Evolutionary conservation across 2,329 filamentous ascomycete genomes (phyloP), one percentile per base, ranked within the genome.

Genomic region (Trichoderma citrinoviride): DNA sequence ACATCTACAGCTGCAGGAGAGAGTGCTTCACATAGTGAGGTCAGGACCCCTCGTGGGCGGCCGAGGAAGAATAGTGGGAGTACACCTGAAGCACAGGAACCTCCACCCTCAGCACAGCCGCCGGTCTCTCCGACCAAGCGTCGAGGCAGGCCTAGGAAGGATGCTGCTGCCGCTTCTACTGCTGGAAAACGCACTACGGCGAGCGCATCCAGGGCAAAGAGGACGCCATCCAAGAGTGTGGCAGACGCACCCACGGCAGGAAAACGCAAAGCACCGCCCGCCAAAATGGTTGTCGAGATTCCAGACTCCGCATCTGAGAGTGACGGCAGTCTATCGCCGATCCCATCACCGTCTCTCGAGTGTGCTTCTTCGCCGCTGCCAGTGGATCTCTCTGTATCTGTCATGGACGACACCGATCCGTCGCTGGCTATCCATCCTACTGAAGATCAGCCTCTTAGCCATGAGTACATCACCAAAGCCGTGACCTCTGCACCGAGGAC

Each of bases 391-490:
- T 80, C 81, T 1, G 67, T 79, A 17, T 78, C 80, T 1, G 71
- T 78, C 7, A 77, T 77, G 5, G 80, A 84, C 7, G 79, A 80
- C n/a, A 77, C 76, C 5, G 80, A 83, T 40, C 71, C 80, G 17
- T 79, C 80, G 3, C 69, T 84, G 1, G 67, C 70, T 3, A 68
- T 71, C 27, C 74, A 77, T 19, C 76, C 79, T 0, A 80, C 76
- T 0, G 75, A 78, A 12, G 73, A 82, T 50, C 79, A 85, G 68
- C 68, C 76, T 0, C 73, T 71, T 0, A 70, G 87, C 25, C 87
- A 87, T 67, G 70, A 71, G 27, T 75, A 80, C 68, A 87, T 90
- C 58, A 84, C 83, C 0, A 77, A 78, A 44, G 86, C 86, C 0
- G 78, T 90, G 10, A 83, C 72, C 8, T 77, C 78, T 0, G 79